phyloP scores from a whole-genome alignment of 2,329 filamentous ascomycete species.

The Fusarium falciforme region DNA sequence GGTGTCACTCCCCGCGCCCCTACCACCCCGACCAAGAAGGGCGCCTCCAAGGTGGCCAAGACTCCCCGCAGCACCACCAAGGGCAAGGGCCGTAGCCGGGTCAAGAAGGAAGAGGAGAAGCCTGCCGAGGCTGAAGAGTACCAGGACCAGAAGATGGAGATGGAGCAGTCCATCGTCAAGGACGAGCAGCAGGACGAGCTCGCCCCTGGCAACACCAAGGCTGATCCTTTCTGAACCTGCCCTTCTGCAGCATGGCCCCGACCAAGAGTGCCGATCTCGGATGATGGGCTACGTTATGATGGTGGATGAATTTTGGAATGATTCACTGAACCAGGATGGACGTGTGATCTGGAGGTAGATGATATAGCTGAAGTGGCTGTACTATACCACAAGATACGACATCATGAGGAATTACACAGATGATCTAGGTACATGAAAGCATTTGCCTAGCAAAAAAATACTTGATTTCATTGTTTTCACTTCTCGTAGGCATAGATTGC shows the following conservation, averaged over 20 bases:
- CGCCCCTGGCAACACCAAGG: not conserved
- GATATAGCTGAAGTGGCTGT: conserved; percentile 11
- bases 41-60: conserved; percentile 46
- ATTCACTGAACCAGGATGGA: conserved; percentile 1
- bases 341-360: conserved; percentile 9
- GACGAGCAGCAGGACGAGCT: conserved; percentile 13
- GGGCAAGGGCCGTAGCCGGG: conserved; percentile 33
- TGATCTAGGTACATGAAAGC: not conserved
- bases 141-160: conserved; percentile 31
- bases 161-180: conserved; percentile 27
- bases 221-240: conserved; percentile 16
- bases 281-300: not conserved
- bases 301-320: not conserved
- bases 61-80: conserved; percentile 37
- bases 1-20: conserved; percentile 17
- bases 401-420: conserved; percentile 7
- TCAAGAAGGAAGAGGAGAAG: conserved; percentile 39
- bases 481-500: not conserved
- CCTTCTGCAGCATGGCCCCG: not conserved
- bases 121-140: conserved; percentile 29
- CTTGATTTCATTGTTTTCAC: not conserved
- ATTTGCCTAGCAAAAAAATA: not conserved
- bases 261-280: too few species aligned
- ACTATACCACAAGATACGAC: conserved; percentile 12
- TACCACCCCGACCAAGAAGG: conserved; percentile 40